Evolutionary conservation across 495 filamentous ascomycete genomes (phyloP).

Genomic region (Penicillium roqueforti): DNA sequence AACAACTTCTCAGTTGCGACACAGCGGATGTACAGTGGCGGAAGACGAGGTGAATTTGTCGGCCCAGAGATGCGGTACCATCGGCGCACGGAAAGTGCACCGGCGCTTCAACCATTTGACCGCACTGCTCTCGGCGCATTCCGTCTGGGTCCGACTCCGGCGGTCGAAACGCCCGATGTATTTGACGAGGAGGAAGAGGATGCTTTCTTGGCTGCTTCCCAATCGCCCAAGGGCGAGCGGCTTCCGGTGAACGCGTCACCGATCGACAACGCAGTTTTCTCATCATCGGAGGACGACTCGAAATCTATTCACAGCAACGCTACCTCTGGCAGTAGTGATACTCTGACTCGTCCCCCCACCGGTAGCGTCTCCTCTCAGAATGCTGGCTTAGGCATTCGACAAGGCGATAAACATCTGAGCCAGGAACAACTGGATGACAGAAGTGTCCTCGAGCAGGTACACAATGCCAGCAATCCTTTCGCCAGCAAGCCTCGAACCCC

Average conservation of each 20-base stretch:
- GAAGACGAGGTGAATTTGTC: conserved; percentile 62
- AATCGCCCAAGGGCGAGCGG: conserved; percentile 23
- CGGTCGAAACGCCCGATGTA: conserved; percentile 74
- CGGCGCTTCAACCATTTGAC: conserved; percentile 81
- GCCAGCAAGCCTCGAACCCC: conserved; percentile 20
- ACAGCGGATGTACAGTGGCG: conserved; percentile 86
- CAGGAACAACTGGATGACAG: background rate
- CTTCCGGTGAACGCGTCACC: background rate
- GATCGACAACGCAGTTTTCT: conserved; percentile 1
- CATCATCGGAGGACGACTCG: conserved; percentile 18
- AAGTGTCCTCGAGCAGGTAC: conserved; percentile 12
- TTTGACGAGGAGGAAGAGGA: conserved; percentile 97
- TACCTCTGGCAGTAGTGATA: conserved; percentile 36
- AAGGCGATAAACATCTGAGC: conserved; percentile 17
- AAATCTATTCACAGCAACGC: conserved; percentile 40
- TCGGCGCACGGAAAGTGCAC: conserved; percentile 86
- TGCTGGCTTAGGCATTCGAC: conserved; percentile 48
- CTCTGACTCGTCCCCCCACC: conserved; percentile 34
- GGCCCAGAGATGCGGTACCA: conserved; percentile 88
- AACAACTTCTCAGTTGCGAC: conserved; percentile 58
- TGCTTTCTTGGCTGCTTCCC: conserved; percentile 46
- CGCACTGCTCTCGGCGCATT: conserved; percentile 58
- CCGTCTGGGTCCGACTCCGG: conserved; percentile 61
- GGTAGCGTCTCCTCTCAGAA: conserved; percentile 30
- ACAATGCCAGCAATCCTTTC: conserved; percentile 23